Evolutionary conservation across 1,139 yeast species (phyloP).

Genomic region (Pichia sp.): DNA sequence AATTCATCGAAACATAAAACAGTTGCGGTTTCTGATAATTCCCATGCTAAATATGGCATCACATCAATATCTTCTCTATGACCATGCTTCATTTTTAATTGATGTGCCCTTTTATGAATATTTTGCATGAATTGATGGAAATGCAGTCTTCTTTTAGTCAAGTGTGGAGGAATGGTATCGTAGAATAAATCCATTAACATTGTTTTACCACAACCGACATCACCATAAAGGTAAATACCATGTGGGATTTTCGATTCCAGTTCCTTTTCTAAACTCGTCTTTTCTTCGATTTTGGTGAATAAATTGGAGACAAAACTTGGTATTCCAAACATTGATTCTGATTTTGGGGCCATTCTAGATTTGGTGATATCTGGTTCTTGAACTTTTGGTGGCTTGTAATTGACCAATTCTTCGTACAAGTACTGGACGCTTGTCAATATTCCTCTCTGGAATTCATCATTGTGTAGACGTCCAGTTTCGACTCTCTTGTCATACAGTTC

Average conservation of each 20-base stretch:
- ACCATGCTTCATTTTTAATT: constrained; percentile 60
- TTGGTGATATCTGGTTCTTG: constrained; percentile 48
- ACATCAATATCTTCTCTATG: constrained; percentile 69
- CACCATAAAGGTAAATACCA: constrained; percentile 93
- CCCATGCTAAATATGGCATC: constrained; percentile 80
- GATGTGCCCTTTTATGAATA: constrained; percentile 84
- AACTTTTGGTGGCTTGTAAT: constrained; percentile 57
- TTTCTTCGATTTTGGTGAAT: constrained; percentile 23
- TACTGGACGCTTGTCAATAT: constrained; percentile 55
- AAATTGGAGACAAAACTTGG: constrained; percentile 34
- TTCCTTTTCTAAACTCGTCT: constrained; percentile 8
- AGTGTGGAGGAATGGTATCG: constrained; percentile 70
- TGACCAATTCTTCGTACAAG: constrained; percentile 46
- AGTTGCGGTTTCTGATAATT: constrained; percentile 72
- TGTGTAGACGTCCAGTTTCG: constrained; percentile 41
- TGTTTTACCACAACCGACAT: constrained; percentile 98
- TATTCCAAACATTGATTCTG: constrained; percentile 5
- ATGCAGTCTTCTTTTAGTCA: constrained; percentile 79
- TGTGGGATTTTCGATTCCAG: constrained; percentile 41
- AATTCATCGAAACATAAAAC: constrained; percentile 94
- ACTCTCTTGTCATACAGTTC: constrained; percentile 47
- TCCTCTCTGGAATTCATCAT: constrained; percentile 57
- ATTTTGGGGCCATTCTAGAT: constrained; percentile 24
- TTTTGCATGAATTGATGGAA: constrained; percentile 98
- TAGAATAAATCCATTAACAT: constrained; percentile 97